A percentile compares a stretch with the other conserved stretches of the same genome.
These are phyloP conservation scores for Salix exigua DNA, from an alignment of 345 rosid species.

Conservation along the genomic window DNA sequence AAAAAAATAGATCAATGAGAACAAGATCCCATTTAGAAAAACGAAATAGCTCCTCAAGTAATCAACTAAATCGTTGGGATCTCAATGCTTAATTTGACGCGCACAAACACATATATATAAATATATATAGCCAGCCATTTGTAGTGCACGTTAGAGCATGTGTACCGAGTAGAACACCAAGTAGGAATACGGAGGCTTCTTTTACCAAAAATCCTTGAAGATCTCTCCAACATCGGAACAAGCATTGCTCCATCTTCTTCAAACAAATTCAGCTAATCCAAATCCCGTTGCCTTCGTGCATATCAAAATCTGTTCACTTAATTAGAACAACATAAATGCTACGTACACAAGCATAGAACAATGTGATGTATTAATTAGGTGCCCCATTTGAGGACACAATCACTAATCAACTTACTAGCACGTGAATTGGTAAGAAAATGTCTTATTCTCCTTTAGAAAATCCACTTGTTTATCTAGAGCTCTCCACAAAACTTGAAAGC, in stretches of 20 bases:
- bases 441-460: neutral
- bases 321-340: neutral
- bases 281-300: slow-evolving; percentile 34
- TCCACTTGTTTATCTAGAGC: too few relatives aligned
- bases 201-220: slow-evolving; percentile 14
- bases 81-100: neutral
- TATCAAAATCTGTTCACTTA: neutral
- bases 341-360: neutral
- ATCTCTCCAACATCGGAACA: neutral
- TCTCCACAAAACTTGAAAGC: too few relatives aligned
- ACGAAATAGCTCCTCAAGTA: neutral
- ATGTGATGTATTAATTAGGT: neutral
- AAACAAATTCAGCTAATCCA: slow-evolving; percentile 21
- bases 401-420: neutral
- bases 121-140: neutral
- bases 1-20: neutral
- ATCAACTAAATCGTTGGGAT: neutral
- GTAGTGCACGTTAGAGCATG: too few relatives aligned
- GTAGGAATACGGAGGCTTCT: slow-evolving; percentile 8
- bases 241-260: neutral
- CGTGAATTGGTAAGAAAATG: too few relatives aligned
- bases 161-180: neutral
- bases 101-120: too few relatives aligned
- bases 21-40: slow-evolving; percentile 2
- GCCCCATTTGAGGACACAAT: neutral